Percentiles rank a stretch among this genome's conserved stretches.
These are phyloP conservation scores for Tylopilus sp. DNA, from an alignment of 1,284 basidiomycete genomes.

Conservation along the genomic window DNA sequence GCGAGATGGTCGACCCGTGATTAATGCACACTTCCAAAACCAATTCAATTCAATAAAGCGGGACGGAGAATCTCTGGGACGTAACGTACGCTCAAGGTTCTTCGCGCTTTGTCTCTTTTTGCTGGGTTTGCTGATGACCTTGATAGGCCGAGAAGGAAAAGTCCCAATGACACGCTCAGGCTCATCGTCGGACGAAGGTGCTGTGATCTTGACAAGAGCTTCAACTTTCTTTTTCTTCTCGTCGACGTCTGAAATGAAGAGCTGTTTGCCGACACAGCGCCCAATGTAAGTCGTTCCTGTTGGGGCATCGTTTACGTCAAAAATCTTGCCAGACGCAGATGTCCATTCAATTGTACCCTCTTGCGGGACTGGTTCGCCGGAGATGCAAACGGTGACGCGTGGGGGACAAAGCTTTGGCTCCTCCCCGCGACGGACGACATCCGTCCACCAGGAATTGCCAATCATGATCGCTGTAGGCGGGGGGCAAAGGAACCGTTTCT, in stretches of 20 bases:
- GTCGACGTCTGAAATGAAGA: slow-evolving; percentile 87
- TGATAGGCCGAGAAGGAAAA: slow-evolving; percentile 90
- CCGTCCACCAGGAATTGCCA: slow-evolving; percentile 93
- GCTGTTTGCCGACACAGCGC: slow-evolving; percentile 84
- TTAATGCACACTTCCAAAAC: slow-evolving; percentile 78
- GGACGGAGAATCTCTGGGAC: slow-evolving; percentile 16
- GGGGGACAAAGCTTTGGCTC: slow-evolving; percentile 76
- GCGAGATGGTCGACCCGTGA: slow-evolving; percentile 91
- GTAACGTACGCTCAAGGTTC: slow-evolving; percentile 81
- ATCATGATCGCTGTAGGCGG: slow-evolving; percentile 94
- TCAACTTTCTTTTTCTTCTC: slow-evolving; percentile 91
- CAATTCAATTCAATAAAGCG: slow-evolving; percentile 17
- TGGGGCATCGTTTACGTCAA: slow-evolving; percentile 78
- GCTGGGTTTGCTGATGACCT: slow-evolving; percentile 94
- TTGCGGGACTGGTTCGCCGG: slow-evolving; percentile 82
- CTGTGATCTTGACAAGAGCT: slow-evolving; percentile 85
- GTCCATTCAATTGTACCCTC: slow-evolving; percentile 85
- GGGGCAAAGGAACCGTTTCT: slow-evolving; percentile 96
- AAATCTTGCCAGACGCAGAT: slow-evolving; percentile 73
- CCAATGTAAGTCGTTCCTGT: slow-evolving; percentile 80
- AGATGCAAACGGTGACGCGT: slow-evolving; percentile 84
- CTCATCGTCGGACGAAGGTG: slow-evolving; percentile 74
- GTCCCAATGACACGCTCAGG: slow-evolving; percentile 78
- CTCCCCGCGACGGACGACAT: slow-evolving; percentile 65
- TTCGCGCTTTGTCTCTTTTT: slow-evolving; percentile 95